These are phyloP conservation scores for Gorgonomyces haynaldii DNA, from an alignment of 192 early-diverging fungal species.

Conservation along the genomic window DNA sequence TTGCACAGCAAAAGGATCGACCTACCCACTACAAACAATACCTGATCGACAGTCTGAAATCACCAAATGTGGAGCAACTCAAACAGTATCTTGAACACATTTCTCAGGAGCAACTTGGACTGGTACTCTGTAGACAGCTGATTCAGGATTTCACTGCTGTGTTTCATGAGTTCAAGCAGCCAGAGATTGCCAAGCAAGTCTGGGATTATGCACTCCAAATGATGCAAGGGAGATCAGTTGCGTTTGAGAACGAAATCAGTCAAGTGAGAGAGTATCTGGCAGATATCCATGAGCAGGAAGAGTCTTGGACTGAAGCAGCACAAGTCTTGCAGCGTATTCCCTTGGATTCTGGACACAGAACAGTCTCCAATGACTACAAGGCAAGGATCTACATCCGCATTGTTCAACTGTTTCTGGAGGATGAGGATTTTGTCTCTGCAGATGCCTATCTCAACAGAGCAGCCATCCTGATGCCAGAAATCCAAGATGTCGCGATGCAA, in stretches of 20 bases:
- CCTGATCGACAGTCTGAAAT: not conserved
- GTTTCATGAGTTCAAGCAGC: not conserved
- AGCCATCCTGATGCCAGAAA: slow-evolving; percentile 36
- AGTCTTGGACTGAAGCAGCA: slow-evolving; percentile 79
- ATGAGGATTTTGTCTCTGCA: slow-evolving; percentile 69
- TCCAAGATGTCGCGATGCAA: slow-evolving; percentile 8
- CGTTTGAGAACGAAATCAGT: slow-evolving; percentile 77
- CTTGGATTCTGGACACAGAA: slow-evolving; percentile 77
- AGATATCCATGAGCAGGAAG: slow-evolving; percentile 54
- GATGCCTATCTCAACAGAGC: slow-evolving; percentile 79
- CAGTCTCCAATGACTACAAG: slow-evolving; percentile 50
- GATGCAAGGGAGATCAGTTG: slow-evolving; percentile 61
- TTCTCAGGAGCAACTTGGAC: slow-evolving; percentile 43
- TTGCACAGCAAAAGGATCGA: not conserved
- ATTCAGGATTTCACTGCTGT: slow-evolving; percentile 53
- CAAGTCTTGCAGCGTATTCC: slow-evolving; percentile 76
- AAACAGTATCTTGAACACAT: slow-evolving; percentile 23
- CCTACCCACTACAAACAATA: not conserved
- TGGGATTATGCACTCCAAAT: slow-evolving; percentile 57
- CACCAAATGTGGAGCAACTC: not conserved
- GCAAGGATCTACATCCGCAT: slow-evolving; percentile 74
- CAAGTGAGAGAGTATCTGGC: slow-evolving; percentile 65
- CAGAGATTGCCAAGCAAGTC: slow-evolving; percentile 31
- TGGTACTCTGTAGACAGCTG: slow-evolving; percentile 64
- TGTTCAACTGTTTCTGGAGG: slow-evolving; percentile 73